Evolutionary conservation across 2,329 filamentous ascomycete genomes (phyloP).

Genomic region (Fusarium sp.): DNA sequence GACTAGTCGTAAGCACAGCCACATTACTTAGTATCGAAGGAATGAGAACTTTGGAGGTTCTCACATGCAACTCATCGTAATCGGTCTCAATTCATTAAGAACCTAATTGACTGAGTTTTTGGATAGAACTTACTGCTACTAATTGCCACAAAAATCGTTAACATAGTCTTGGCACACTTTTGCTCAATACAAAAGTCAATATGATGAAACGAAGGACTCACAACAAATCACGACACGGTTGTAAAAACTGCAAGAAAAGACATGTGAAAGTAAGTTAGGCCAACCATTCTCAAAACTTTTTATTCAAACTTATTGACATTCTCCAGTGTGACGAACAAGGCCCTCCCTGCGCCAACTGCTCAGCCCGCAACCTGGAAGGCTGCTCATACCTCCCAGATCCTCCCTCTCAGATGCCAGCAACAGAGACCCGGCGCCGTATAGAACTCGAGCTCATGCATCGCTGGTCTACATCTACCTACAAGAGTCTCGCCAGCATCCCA

Average conservation of each 20-base stretch:
- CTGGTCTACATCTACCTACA: conserved; percentile 63
- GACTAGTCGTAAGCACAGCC: conserved; percentile 40
- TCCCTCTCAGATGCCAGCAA: conserved; percentile 19
- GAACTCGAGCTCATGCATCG: conserved; percentile 68
- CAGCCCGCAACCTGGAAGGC: conserved; percentile 45
- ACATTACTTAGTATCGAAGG: conserved; percentile 12
- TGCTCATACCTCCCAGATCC: conserved; percentile 41
- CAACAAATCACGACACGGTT: conserved; percentile 47
- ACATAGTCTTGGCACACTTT: neutral
- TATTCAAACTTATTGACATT: neutral
- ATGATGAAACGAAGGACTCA: conserved; percentile 46
- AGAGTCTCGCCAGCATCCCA: conserved; percentile 56
- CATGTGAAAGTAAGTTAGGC: conserved; percentile 41
- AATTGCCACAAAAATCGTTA: accelerated
- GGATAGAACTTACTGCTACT: accelerated
- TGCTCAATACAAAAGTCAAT: neutral
- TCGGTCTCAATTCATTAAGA: neutral
- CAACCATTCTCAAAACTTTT: neutral
- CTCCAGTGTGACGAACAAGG: conserved; percentile 56
- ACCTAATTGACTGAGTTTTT: neutral
- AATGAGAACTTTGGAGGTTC: neutral
- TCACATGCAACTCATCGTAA: neutral
- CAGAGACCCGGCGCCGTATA: conserved; percentile 48
- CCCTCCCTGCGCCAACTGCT: conserved; percentile 55
- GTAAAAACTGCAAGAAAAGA: conserved; percentile 47